Evolutionary conservation across 2,329 filamentous ascomycete species (phyloP), one percentile per base, ranked within the genome.

Genomic region (Stagonosporopsis chrysanthemi): DNA sequence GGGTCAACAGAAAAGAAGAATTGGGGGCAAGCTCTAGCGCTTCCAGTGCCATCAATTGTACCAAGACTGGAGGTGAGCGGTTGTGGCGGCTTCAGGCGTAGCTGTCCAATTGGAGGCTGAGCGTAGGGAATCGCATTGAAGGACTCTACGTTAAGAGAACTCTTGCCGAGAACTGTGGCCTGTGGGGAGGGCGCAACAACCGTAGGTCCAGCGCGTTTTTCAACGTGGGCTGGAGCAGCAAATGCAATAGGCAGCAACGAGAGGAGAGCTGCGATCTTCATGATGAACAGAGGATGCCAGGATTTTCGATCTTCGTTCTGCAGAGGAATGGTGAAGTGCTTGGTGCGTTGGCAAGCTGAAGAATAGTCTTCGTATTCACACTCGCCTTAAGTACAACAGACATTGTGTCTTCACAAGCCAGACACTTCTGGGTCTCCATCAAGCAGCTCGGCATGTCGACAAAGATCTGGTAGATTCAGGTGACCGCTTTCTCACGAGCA

Each of bases 111-210:
- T 0, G 90, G 90, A 1, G 89, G 83, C 60, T 90, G 80, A 2
- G 90, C 90, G 68, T 87, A 95, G 3, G 90, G 90, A 53, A 95
- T 91, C 22, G 88, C 90, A 52, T 84, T 86, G 78, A 91, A 93
- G 24, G 81, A 84, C 55, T 94, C 90, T 19, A 91, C 81, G 24
- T 76, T 75, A 2, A 72, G 66, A 2, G 74, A 69, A 57, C 64
- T 75, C 53, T 70, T 73, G 35, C 86, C 86, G 39, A 83, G 71
- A 31, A 90, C 77, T 4, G 83, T 88, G 35, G 85, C 87, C 59
- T 63, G 65, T 23, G 74, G 68, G 40, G 83, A 80, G 1, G 82
- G 75, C 33, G 87, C 82, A 15, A 80, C 76, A 45, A 88, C 85
- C 3, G 81, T 82, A 3, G 85, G 84, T 31, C 68, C 75, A 38